Percentiles rank a stretch among this genome's conserved stretches.
phyloP scores from a whole-genome alignment of 2,329 filamentous ascomycete species.

The Aspergillus fumigatus region DNA sequence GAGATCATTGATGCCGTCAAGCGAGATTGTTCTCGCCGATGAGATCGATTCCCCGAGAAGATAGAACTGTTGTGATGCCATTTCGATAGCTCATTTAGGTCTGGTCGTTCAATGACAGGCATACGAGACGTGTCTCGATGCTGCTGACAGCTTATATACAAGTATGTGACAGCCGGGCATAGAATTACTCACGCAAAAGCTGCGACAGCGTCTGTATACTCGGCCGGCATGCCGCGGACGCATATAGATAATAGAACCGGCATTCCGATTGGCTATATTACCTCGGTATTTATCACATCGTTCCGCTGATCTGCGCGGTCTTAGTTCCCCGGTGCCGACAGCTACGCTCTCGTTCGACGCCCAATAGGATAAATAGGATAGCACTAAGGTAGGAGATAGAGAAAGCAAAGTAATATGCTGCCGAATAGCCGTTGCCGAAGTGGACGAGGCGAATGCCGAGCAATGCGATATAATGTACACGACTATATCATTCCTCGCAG shows the following conservation, averaged over 20 bases:
- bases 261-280: not conserved
- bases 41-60: slow-evolving; percentile 18
- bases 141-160: not conserved
- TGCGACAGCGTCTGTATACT: not conserved
- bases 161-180: not conserved
- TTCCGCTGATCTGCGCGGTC: not conserved
- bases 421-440: not conserved
- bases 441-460: not conserved
- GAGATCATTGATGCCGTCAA: slow-evolving; percentile 17
- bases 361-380: not conserved
- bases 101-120: not conserved
- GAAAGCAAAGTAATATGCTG: not conserved
- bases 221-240: not conserved
- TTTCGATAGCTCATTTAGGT: not conserved
- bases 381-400: no score
- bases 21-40: slow-evolving; percentile 16
- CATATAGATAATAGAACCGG: not conserved
- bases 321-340: not conserved
- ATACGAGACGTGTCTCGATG: not conserved
- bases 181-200: not conserved
- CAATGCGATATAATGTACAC: not conserved
- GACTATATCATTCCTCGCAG: not conserved
- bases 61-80: slow-evolving; percentile 19
- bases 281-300: not conserved
- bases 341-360: not conserved